phyloP scores from a whole-genome alignment of 2,329 filamentous ascomycete species.

The Juglanconis oblonga region DNA sequence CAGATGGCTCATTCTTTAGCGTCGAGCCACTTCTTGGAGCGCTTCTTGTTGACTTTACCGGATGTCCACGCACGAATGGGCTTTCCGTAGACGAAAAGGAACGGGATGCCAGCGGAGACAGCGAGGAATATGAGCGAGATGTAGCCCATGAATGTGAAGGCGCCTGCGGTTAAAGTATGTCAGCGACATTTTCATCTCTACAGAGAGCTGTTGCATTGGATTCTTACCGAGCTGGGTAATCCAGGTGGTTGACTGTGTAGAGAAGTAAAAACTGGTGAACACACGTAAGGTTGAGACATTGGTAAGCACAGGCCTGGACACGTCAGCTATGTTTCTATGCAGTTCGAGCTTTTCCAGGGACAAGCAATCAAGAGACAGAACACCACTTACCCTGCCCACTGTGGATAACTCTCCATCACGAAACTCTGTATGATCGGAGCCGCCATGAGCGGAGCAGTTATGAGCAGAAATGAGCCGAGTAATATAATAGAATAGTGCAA shows the following conservation, averaged over 20 bases:
- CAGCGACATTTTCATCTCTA: too few species aligned
- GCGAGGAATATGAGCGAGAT: slow-evolving; percentile 18
- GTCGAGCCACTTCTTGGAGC: neutral
- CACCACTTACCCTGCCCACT: slow-evolving; percentile 1
- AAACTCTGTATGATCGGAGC: neutral
- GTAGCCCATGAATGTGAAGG: slow-evolving; percentile 2
- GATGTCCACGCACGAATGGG: slow-evolving; percentile 26
- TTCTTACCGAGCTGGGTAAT: slow-evolving; percentile 19
- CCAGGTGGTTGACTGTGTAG: slow-evolving; percentile 25
- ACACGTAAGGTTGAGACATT: slow-evolving; percentile 29
- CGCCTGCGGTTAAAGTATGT: neutral
- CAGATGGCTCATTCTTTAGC: neutral
- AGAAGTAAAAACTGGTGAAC: slow-evolving; percentile 27
- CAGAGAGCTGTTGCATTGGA: too few species aligned
- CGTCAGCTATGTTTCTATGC: neutral
- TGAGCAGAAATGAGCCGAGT: neutral
- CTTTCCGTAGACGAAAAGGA: slow-evolving; percentile 26
- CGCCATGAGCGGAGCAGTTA: neutral
- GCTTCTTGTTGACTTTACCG: slow-evolving; percentile 22
- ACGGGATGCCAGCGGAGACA: slow-evolving; percentile 27
- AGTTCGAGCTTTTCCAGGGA: neutral
- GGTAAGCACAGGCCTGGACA: slow-evolving; percentile 25
- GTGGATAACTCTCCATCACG: neutral
- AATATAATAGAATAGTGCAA: neutral
- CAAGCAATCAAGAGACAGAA: too few species aligned